Evolutionary conservation across 257 asterid species (phyloP).

Genomic region (Solanum piurae): DNA sequence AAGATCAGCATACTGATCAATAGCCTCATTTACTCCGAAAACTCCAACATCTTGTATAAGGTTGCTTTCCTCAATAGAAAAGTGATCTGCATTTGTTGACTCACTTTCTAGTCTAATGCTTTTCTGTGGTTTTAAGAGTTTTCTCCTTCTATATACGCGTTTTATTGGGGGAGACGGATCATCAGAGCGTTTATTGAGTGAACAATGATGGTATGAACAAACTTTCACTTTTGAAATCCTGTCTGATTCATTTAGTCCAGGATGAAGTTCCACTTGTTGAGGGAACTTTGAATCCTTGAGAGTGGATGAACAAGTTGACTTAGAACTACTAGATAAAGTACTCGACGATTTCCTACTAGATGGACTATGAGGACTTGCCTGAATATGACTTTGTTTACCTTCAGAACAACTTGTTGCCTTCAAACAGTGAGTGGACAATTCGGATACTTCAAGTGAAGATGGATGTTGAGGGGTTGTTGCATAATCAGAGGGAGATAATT

Average conservation of each 20-base stretch:
- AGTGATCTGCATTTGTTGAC: not conserved
- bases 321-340: not conserved
- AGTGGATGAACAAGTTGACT: conserved; percentile 1
- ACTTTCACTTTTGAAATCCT: not conserved
- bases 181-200: not conserved
- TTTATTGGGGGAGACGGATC: not conserved
- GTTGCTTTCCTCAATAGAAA: not conserved
- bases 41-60: not conserved
- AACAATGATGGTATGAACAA: not conserved
- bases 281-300: not conserved
- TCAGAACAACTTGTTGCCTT: not conserved
- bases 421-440: not conserved
- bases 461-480: not conserved
- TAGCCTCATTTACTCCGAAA: not conserved
- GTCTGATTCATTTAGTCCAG: not conserved
- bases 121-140: not conserved
- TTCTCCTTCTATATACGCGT: not conserved
- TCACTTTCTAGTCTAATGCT: not conserved
- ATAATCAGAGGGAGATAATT: not conserved
- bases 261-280: not conserved
- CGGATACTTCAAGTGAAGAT: not conserved
- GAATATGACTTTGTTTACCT: not conserved
- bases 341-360: not conserved
- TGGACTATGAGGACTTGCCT: not conserved
- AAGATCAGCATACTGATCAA: conserved; percentile 4